Conservation (phyloP, 169 alveolate species). For the Eimeria sp. region DNA sequence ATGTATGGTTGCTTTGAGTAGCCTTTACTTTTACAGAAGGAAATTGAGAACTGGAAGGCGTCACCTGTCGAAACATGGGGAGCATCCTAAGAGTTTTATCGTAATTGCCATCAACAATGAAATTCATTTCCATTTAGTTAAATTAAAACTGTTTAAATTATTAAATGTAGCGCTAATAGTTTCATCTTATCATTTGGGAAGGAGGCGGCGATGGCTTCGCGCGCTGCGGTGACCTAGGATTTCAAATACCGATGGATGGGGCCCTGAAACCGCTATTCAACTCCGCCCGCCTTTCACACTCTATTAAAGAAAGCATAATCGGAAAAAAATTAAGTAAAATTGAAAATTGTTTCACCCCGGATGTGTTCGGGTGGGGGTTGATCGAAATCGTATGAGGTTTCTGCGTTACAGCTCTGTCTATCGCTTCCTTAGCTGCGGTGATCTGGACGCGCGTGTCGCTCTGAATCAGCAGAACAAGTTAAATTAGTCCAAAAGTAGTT, state of each 20-base stretch:
- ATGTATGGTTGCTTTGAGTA: too few species aligned
- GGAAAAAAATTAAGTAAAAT: too few species aligned
- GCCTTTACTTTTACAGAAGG: too few species aligned
- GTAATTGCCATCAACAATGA: not conserved
- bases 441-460: not conserved
- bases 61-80: too few species aligned
- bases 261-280: not conserved
- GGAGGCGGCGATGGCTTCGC: not conserved
- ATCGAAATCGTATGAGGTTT: not conserved
- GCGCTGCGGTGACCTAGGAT: slow-evolving; percentile 15
- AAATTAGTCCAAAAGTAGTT: not conserved
- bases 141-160: too few species aligned
- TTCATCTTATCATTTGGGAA: not conserved
- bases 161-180: not conserved
- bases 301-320: too few species aligned
- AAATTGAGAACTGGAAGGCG: too few species aligned
- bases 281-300: not conserved
- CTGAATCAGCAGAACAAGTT: not conserved
- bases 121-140: not conserved
- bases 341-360: not conserved
- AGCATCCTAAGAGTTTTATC: not conserved
- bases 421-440: not conserved
- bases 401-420: not conserved
- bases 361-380: not conserved
- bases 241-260: not conserved